These are phyloP conservation scores for Volutella citrinella DNA, from an alignment of 2,329 filamentous ascomycete species.

Conservation along the genomic window DNA sequence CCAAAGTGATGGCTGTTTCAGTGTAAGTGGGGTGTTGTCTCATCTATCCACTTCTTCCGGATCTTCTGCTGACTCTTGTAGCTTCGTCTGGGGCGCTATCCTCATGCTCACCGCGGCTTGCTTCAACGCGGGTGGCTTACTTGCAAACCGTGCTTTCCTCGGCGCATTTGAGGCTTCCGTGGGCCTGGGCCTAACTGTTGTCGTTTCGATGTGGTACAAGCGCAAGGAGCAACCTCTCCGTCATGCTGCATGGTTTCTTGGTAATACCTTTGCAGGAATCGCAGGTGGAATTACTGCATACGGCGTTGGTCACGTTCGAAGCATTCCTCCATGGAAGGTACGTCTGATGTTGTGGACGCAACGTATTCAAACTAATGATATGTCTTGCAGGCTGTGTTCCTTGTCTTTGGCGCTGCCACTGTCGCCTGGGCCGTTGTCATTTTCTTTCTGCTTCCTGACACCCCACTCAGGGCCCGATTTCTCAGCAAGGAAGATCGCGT, in stretches of 20 bases:
- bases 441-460: constrained; percentile 20
- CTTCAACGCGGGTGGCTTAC: constrained; percentile 44
- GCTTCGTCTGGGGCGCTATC: constrained; percentile 33
- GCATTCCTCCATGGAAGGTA: constrained; percentile 10
- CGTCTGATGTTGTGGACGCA: not conserved
- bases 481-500: constrained; percentile 24
- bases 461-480: constrained; percentile 25
- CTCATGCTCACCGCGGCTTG: constrained; percentile 42
- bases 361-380: constrained; percentile 1
- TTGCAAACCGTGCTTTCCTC: constrained; percentile 50
- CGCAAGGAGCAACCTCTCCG: constrained; percentile 17
- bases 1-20: constrained; percentile 23
- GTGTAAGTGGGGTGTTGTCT: too few species aligned
- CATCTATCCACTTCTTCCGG: not conserved
- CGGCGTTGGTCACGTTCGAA: constrained; percentile 27
- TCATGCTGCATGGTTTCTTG: constrained; percentile 23
- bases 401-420: constrained; percentile 22
- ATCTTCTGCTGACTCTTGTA: not conserved
- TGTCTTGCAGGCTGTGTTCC: constrained; percentile 26
- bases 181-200: constrained; percentile 50
- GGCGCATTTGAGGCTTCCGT: constrained; percentile 54
- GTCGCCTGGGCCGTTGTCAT: constrained; percentile 17
- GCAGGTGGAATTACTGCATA: constrained; percentile 27
- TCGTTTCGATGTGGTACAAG: constrained; percentile 52
- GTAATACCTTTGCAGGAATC: constrained; percentile 23